Evolutionary conservation across 2,329 filamentous ascomycete species (phyloP).

Genomic region (Fusarium sp.): DNA sequence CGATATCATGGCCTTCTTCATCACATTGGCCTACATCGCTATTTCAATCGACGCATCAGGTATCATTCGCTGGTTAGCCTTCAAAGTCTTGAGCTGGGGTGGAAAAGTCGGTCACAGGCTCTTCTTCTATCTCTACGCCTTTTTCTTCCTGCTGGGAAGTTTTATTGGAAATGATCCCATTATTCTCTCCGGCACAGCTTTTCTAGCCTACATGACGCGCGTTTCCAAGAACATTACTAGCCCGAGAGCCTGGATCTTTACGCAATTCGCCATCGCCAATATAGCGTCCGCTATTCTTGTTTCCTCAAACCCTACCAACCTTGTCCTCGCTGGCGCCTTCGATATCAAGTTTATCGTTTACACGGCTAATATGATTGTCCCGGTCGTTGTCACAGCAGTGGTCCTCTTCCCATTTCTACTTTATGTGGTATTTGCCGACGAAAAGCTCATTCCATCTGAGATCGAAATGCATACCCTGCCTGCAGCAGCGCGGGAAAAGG

Average conservation of each 20-base stretch:
- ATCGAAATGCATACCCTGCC: constrained; percentile 77
- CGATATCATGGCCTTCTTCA: constrained; percentile 80
- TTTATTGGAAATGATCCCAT: constrained; percentile 82
- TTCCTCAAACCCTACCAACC: constrained; percentile 81
- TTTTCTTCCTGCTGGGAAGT: constrained; percentile 75
- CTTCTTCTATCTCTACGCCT: constrained; percentile 78
- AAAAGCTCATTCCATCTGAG: constrained; percentile 69
- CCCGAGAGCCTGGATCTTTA: constrained; percentile 77
- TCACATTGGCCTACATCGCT: constrained; percentile 79
- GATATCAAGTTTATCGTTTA: constrained; percentile 77
- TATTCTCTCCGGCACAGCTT: constrained; percentile 78
- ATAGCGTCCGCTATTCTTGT: constrained; percentile 80
- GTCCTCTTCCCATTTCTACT: constrained; percentile 76
- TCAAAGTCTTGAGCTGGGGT: constrained; percentile 75
- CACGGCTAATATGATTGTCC: constrained; percentile 82
- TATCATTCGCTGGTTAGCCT: constrained; percentile 75
- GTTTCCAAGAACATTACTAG: constrained; percentile 78
- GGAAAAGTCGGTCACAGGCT: constrained; percentile 74
- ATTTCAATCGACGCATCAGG: constrained; percentile 82
- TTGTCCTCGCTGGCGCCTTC: constrained; percentile 79
- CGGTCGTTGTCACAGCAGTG: constrained; percentile 74
- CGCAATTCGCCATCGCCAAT: constrained; percentile 78
- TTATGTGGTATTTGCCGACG: constrained; percentile 74
- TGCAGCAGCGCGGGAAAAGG: constrained; percentile 61
- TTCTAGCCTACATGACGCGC: constrained; percentile 80